These are phyloP conservation scores for Microbotryomycetes sp. DNA, from an alignment of 1,284 basidiomycete species.

Conservation along the genomic window DNA sequence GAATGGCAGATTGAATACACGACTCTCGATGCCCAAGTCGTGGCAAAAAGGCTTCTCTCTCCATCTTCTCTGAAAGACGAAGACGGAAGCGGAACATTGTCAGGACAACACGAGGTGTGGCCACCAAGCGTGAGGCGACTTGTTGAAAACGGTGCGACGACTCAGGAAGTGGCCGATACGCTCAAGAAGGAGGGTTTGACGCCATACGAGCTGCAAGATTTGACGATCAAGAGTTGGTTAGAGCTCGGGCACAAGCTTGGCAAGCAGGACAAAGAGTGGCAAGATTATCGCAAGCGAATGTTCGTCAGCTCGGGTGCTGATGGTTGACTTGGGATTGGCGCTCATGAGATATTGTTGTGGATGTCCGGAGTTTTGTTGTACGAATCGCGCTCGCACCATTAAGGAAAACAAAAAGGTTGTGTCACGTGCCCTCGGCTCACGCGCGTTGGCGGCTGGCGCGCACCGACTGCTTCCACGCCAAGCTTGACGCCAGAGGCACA, in stretches of 20 bases:
- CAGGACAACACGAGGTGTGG: neutral
- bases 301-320: conserved; percentile 47
- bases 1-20: conserved; percentile 70
- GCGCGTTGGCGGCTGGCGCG: too few relatives aligned
- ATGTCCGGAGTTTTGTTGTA: too few relatives aligned
- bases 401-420: too few relatives aligned
- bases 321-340: too few relatives aligned
- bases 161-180: neutral
- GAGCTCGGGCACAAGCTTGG: conserved; percentile 61
- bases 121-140: conserved; percentile 1
- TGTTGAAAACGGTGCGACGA: neutral
- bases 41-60: neutral
- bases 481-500: too few relatives aligned
- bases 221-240: conserved; percentile 74
- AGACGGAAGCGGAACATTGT: neutral
- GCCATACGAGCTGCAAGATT: conserved; percentile 62
- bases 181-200: conserved; percentile 39
- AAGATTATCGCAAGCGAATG: conserved; percentile 62
- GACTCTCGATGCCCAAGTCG: conserved; percentile 49
- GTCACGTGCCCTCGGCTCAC: too few relatives aligned
- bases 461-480: too few relatives aligned
- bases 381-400: too few relatives aligned
- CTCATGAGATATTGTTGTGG: too few relatives aligned
- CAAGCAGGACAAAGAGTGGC: conserved; percentile 56
- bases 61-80: too few relatives aligned